Percentiles rank a stretch among this genome's conserved stretches.
These are phyloP conservation scores for Fulvia fulva DNA, from an alignment of 2,329 filamentous ascomycete genomes.

Conservation along the genomic window DNA sequence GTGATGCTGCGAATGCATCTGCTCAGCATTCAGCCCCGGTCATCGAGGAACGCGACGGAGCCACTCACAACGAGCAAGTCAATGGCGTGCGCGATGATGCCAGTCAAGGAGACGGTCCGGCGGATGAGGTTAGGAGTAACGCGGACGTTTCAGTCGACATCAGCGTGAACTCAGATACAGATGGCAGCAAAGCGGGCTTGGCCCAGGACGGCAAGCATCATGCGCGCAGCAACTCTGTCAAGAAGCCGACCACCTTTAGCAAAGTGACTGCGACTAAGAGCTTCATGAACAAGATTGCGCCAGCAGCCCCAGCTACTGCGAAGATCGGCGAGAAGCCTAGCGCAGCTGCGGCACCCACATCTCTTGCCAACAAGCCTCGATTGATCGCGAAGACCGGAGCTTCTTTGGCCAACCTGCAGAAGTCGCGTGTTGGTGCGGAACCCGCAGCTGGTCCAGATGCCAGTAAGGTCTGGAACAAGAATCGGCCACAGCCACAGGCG, in stretches of 20 bases:
- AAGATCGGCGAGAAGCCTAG: conserved; percentile 57
- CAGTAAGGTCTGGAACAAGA: conserved; percentile 83
- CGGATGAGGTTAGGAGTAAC: conserved; percentile 52
- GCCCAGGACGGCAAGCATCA: conserved; percentile 55
- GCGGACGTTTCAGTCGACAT: conserved; percentile 64
- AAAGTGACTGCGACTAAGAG: conserved; percentile 81
- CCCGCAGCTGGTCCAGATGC: conserved; percentile 58
- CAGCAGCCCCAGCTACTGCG: conserved; percentile 45
- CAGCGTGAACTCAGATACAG: conserved; percentile 73
- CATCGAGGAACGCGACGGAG: conserved; percentile 9
- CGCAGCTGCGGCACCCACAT: conserved; percentile 41
- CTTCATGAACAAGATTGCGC: conserved; percentile 69
- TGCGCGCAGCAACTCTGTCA: conserved; percentile 56
- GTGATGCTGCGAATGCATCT: conserved; percentile 23
- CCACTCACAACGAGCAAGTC: conserved; percentile 10
- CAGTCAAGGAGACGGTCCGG: conserved; percentile 38
- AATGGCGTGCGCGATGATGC: conserved; percentile 33
- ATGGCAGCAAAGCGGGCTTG: conserved; percentile 59
- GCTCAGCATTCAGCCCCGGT: conserved; percentile 7
- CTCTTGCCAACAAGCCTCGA: conserved; percentile 58
- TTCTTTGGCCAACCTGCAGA: conserved; percentile 47
- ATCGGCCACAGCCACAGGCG: conserved; percentile 63
- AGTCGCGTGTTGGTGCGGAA: conserved; percentile 33
- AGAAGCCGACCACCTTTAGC: conserved; percentile 77
- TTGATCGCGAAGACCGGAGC: conserved; percentile 71